Evolutionary conservation across 805 yeast genomes (phyloP).

Genomic region (Candida montana): DNA sequence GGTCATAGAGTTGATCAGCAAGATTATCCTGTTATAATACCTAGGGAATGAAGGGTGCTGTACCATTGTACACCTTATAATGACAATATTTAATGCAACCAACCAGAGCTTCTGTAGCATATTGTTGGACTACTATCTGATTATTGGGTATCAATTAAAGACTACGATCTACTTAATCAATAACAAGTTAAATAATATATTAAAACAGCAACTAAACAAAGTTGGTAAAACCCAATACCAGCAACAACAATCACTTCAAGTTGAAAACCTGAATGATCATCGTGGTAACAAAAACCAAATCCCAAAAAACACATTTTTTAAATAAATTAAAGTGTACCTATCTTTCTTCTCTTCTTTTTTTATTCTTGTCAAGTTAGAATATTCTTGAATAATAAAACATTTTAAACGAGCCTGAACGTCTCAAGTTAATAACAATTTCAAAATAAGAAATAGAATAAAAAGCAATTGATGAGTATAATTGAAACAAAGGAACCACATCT

Average conservation of each 20-base stretch:
- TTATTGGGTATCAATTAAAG: too few relatives aligned
- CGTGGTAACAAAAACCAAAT: not conserved
- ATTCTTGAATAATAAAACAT: not conserved
- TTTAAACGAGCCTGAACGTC: constrained; percentile 10
- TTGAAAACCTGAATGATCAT: too few relatives aligned
- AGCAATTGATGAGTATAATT: too few relatives aligned
- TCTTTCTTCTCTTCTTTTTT: not conserved
- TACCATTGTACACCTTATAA: too few relatives aligned
- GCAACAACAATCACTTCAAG: too few relatives aligned
- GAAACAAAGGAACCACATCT: too few relatives aligned
- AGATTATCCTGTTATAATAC: constrained; percentile 18
- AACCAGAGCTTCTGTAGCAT: too few relatives aligned
- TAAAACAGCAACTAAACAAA: not conserved
- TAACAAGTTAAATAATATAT: not conserved
- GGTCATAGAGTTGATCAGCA: constrained; percentile 28
- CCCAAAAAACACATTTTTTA: not conserved
- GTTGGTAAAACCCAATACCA: too few relatives aligned
- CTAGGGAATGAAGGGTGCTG: constrained; percentile 1
- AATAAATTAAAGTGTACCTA: too few relatives aligned
- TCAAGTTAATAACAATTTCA: constrained; percentile 5
- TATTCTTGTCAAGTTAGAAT: not conserved
- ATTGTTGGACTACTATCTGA: too few relatives aligned
- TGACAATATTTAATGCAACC: too few relatives aligned
- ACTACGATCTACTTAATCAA: too few relatives aligned
- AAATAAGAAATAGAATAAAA: not conserved